These are phyloP conservation scores for Ramularia endophylla DNA, from an alignment of 2,329 filamentous ascomycete species.

Conservation along the genomic window DNA sequence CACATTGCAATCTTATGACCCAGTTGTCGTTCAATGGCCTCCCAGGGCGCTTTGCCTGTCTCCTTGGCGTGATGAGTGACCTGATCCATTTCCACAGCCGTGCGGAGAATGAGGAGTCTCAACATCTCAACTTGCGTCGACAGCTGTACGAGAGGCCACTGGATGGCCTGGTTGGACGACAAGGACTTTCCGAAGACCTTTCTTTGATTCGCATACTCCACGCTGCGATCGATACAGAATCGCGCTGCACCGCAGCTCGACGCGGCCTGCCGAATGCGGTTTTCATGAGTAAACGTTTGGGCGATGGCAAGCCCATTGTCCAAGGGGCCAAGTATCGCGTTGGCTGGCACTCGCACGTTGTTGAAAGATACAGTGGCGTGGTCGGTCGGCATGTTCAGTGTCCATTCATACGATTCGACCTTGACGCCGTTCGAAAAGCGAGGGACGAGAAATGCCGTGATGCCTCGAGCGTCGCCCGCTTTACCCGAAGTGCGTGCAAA, in stretches of 20 bases:
- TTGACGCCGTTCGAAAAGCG: slow-evolving; percentile 46
- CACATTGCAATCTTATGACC: slow-evolving; percentile 60
- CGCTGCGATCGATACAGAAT: slow-evolving; percentile 54
- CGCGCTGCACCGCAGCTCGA: slow-evolving; percentile 54
- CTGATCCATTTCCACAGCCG: slow-evolving; percentile 56
- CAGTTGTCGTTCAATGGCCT: slow-evolving; percentile 54
- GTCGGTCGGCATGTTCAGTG: slow-evolving; percentile 62
- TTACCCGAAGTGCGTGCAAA: slow-evolving; percentile 55
- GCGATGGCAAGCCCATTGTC: slow-evolving; percentile 54
- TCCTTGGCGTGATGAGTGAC: slow-evolving; percentile 46
- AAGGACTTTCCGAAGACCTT: slow-evolving; percentile 52
- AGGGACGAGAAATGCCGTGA: slow-evolving; percentile 57
- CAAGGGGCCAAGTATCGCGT: slow-evolving; percentile 47
- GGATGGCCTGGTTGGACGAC: slow-evolving; percentile 55
- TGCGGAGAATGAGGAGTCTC: slow-evolving; percentile 54
- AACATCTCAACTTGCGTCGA: slow-evolving; percentile 59
- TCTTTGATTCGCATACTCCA: slow-evolving; percentile 51
- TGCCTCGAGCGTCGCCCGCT: slow-evolving; percentile 49
- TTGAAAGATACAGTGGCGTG: slow-evolving; percentile 55
- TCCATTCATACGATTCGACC: slow-evolving; percentile 57
- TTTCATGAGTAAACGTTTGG: slow-evolving; percentile 61
- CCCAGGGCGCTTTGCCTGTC: too few species aligned
- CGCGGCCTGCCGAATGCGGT: slow-evolving; percentile 59
- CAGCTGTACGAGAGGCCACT: slow-evolving; percentile 59
- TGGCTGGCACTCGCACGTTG: slow-evolving; percentile 51